These are phyloP conservation scores for Tuber magnatum DNA, from an alignment of 495 filamentous ascomycete genomes.

Conservation along the genomic window DNA sequence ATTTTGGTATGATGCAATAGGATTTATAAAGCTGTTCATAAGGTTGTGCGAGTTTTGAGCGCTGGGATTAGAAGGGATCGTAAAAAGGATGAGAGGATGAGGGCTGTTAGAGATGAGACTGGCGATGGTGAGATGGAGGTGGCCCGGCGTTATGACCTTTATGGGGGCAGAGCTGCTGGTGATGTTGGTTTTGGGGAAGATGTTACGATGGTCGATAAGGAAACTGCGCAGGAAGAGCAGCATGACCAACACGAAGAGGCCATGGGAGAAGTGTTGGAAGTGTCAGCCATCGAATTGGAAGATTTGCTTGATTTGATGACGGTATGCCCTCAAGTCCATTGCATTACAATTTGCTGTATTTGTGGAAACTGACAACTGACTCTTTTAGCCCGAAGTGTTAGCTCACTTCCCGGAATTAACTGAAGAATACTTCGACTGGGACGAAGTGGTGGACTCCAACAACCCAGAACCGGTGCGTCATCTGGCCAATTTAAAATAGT, in stretches of 20 bases:
- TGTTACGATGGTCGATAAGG: not conserved
- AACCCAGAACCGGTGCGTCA: no score
- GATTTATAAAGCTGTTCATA: not conserved
- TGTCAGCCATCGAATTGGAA: not conserved
- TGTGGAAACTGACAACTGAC: no score
- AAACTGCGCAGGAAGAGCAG: not conserved
- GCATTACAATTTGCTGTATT: no score
- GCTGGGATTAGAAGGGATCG: not conserved
- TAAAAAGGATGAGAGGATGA: not conserved
- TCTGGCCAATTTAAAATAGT: not conserved
- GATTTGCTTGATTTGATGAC: no score
- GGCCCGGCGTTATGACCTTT: no score
- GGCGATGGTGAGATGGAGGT: not conserved
- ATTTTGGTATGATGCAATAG: not conserved
- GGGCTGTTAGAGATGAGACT: no score
- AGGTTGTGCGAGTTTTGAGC: not conserved
- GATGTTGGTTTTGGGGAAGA: not conserved
- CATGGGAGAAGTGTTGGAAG: not conserved
- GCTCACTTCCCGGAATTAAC: no score
- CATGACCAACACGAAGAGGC: not conserved
- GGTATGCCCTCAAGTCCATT: no score
- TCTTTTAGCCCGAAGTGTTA: no score
- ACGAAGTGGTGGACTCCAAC: no score
- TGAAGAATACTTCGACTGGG: no score
- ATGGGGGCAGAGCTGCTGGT: no score